Evolutionary conservation across 164 flowering plant genomes (phyloP).

Genomic region (Vitis cinerea): DNA sequence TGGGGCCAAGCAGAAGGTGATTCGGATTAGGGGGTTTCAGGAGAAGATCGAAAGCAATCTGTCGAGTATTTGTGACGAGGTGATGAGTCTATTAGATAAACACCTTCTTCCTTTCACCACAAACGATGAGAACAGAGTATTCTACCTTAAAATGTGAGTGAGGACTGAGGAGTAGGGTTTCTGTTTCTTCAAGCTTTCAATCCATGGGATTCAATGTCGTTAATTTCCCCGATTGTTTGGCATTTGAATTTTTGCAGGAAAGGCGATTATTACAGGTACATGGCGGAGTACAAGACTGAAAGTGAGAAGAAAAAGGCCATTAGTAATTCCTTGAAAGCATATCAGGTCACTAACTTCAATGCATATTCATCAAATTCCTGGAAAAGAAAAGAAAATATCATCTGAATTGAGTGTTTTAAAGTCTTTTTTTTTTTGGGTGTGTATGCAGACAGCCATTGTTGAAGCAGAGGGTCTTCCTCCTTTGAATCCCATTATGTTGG

Average conservation of each 20-base stretch:
- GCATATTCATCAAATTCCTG: too few species aligned
- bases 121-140: conserved; percentile 13
- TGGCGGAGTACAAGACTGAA: neutral
- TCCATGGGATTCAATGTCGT: neutral
- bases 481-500: conserved; percentile 51
- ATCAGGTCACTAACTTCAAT: neutral
- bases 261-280: conserved; percentile 6
- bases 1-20: conserved; percentile 15
- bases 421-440: neutral
- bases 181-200: neutral
- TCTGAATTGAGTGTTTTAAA: too few species aligned
- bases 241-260: neutral
- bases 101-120: conserved; percentile 18
- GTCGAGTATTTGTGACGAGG: conserved; percentile 10
- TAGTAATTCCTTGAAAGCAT: conserved; percentile 3
- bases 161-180: neutral
- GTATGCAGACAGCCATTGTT: conserved; percentile 19
- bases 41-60: conserved; percentile 17
- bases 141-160: conserved; percentile 19
- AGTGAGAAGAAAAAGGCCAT: neutral
- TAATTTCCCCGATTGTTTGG: neutral
- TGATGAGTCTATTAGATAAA: conserved; percentile 16
- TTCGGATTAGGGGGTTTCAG: conserved; percentile 16
- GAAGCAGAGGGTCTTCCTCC: conserved; percentile 42
- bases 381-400: too few species aligned